A percentile compares a stretch with the other conserved stretches of the same genome.
Conservation (phyloP, 2,329 filamentous ascomycete genomes). For the Aspergillus fumigatus region DNA sequence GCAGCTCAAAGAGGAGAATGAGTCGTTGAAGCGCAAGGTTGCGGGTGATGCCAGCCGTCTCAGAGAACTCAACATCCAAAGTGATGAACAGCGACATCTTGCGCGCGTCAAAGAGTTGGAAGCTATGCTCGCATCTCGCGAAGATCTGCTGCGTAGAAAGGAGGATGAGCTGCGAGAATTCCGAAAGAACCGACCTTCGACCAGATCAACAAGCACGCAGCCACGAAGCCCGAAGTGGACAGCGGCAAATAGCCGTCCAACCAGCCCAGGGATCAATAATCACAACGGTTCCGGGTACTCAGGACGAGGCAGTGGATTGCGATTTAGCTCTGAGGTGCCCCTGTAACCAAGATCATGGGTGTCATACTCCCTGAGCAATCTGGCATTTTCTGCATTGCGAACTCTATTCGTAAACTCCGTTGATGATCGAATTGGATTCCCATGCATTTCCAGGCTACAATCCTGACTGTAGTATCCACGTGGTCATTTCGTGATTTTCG, state of each 20-base stretch:
- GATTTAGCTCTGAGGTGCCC: constrained; percentile 37
- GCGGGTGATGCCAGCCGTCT: constrained; percentile 34
- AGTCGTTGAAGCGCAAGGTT: constrained; percentile 33
- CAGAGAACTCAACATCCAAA: constrained; percentile 34
- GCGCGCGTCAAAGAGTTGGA: constrained; percentile 38
- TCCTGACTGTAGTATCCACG: not conserved
- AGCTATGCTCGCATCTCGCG: constrained; percentile 29
- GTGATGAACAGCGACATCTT: constrained; percentile 31
- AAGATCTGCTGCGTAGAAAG: constrained; percentile 38
- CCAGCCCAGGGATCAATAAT: constrained; percentile 36
- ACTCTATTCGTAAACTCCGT: not conserved
- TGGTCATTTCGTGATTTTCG: not conserved
- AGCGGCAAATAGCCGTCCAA: constrained; percentile 33
- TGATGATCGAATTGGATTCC: not conserved
- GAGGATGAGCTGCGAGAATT: constrained; percentile 44
- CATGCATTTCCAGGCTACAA: not conserved
- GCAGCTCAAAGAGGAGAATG: constrained; percentile 35
- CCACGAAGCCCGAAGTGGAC: constrained; percentile 40
- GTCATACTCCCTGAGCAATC: not conserved
- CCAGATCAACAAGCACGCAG: constrained; percentile 40
- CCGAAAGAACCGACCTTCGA: constrained; percentile 41
- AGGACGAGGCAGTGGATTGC: constrained; percentile 34
- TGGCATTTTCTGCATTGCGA: too few relatives aligned
- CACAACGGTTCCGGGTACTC: constrained; percentile 26
- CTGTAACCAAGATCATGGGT: constrained; percentile 12